Conservation (phyloP, 192 early-diverging fungal genomes). For the Gamsiella multidivaricata region DNA sequence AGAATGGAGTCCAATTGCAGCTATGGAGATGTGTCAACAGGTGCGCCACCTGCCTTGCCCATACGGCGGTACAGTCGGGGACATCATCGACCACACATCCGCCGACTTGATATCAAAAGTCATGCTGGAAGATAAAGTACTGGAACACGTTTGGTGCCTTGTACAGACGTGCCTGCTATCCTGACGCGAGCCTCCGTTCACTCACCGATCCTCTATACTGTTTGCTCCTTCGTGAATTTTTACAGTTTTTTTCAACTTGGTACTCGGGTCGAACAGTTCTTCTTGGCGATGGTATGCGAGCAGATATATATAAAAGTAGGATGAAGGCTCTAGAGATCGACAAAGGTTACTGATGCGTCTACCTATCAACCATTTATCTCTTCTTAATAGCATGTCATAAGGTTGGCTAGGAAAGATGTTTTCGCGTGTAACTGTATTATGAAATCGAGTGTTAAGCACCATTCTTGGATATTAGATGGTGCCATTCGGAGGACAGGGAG, state of each 20-base stretch:
- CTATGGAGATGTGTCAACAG: slow-evolving; percentile 15
- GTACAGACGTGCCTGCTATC: no score
- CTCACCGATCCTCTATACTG: no score
- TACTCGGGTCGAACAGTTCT: slow-evolving; percentile 23
- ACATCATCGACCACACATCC: slow-evolving; percentile 27
- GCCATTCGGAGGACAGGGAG: slow-evolving; percentile 29
- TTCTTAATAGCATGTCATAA: slow-evolving; percentile 32
- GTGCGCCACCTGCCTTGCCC: slow-evolving; percentile 22
- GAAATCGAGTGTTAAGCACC: no score
- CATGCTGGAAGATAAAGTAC: slow-evolving; percentile 46
- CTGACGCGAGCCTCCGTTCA: no score
- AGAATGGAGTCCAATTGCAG: slow-evolving; percentile 28
- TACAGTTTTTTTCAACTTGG: slow-evolving; percentile 29
- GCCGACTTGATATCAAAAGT: slow-evolving; percentile 23
- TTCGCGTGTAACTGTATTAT: no score
- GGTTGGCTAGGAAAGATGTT: no score
- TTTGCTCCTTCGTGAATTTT: no score
- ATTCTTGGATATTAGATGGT: slow-evolving; percentile 13
- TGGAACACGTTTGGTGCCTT: no score
- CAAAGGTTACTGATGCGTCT: background rate
- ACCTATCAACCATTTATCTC: background rate
- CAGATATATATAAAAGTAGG: background rate
- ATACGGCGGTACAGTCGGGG: slow-evolving; percentile 32
- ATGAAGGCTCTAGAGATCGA: no score
- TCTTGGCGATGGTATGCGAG: slow-evolving; percentile 29